Evolutionary conservation across 1,284 basidiomycete genomes (phyloP), one percentile per base, ranked within the genome.

Genomic region (Tilletia caries): DNA sequence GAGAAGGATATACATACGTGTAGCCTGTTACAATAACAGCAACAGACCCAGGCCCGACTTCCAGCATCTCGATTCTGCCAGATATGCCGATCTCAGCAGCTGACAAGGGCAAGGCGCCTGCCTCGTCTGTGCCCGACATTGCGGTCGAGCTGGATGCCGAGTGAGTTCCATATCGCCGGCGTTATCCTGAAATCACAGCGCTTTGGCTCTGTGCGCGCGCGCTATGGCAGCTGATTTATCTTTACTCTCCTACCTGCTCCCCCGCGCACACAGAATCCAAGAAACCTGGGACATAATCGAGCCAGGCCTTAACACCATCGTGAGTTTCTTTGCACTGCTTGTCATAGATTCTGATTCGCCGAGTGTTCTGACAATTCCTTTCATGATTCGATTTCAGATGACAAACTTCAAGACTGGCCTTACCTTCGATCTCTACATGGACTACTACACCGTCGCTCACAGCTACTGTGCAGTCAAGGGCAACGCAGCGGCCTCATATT

Each of bases 361-460:
- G 18, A 6, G n/a, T 33, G 10, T 10, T 29, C 54, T 60, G 25
- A 27, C 27, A 62, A 27, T 62, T 29, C 27, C 32, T 1, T 33
- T 0, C 29, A 2, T 37, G 6, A 6, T 23, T 34, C 15, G 10
- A 8, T 18, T 50, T 50, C n/a, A 62, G 58, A 62, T 62, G 58
- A 62, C 27, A 1, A 33, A 62, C 32, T 62, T 62, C 58, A 62
- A 62, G 58, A 62, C 58, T 3, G 58, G 58, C 32, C 32, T 62
- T 13, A 37, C 29, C 27, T 62, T 62, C 29, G 32, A 33, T 6
- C 29, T 29, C 15, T 62, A 62, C 58, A 62, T 62, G 58, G 58
- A 62, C 29, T 62, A 62, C 32, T 62, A 62, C 29, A 29, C 27
- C 12, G 58, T 29, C 32, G 58, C 58, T 2, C 32, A 33, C 32